These are phyloP conservation scores for Conidiobolus incongruus DNA, from an alignment of 371 early-diverging fungal species.

Conservation along the genomic window DNA sequence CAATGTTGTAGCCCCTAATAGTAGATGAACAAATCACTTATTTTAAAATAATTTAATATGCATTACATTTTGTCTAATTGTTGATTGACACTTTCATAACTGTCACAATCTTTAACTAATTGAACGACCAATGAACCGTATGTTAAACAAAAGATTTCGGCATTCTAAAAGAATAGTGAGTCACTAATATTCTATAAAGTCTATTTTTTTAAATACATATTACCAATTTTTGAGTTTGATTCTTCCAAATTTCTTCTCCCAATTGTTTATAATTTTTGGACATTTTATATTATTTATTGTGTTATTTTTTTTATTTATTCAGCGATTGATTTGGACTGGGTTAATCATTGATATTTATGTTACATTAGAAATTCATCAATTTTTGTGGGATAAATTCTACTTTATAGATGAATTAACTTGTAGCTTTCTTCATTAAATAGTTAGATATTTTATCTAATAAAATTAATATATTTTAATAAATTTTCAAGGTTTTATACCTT, in stretches of 20 bases:
- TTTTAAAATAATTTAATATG: not conserved
- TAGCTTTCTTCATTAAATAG: too few relatives aligned
- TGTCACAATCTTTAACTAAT: conserved; percentile 83
- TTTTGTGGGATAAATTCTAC: too few relatives aligned
- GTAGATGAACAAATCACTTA: not conserved
- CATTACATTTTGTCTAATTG: conserved; percentile 88
- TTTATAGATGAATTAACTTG: too few relatives aligned
- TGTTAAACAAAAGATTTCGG: conserved; percentile 91
- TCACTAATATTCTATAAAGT: too few relatives aligned
- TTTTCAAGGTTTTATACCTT: too few relatives aligned
- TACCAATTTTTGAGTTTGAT: conserved; percentile 81
- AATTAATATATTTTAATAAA: too few relatives aligned
- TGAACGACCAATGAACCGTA: conserved; percentile 94
- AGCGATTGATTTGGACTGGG: too few relatives aligned
- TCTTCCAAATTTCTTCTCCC: conserved; percentile 91
- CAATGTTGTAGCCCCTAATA: conserved; percentile 89
- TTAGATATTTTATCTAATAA: too few relatives aligned
- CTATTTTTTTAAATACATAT: conserved; percentile 8
- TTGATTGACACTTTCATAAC: conserved; percentile 77
- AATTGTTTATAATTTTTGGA: conserved; percentile 20
- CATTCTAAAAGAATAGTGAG: conserved; percentile 23
- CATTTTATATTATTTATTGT: too few relatives aligned
- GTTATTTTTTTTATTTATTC: too few relatives aligned
- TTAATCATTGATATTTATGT: too few relatives aligned
- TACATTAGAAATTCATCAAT: too few relatives aligned